Evolutionary conservation across 768 basidiomycete species (phyloP), one percentile per base, ranked within the genome.

Genomic region (Boletus edulis): DNA sequence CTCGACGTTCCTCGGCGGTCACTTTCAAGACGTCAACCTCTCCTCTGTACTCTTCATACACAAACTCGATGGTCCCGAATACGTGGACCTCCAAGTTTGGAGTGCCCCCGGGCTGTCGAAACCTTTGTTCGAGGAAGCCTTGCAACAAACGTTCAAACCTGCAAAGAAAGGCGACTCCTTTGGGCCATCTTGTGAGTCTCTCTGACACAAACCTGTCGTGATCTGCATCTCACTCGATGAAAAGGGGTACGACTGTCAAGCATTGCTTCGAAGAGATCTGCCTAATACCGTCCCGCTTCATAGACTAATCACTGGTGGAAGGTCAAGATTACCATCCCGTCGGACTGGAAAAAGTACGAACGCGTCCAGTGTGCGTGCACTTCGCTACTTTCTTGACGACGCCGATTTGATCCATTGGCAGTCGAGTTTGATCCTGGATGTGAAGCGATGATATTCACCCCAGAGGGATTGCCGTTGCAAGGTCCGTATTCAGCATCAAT

Each of bases 241-340:
- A 15, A 56, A 84, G 82, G 83, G 82, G 82, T 84, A 69, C 50
- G 73, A 58, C n/a, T 18, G 35, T 49, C 22, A n/a, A n/a, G 31
- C 10, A 20, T 43, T 20, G 8, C 20, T 39, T 22, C 29, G 17
- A 40, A 27, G 9, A 22, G 20, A 54, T 31, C 29, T 27, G 22
- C 13, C 53, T 64, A 47, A 63, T n/a, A 14, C 53, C 15, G 42
- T 24, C 17, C 39, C 22, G 43, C 4, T 34, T 56, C 34, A n/a
- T 22, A 90, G 92, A 89, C 90, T 15, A 97, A 97, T 62, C 95
- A 98, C 70, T 98, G 96, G 96, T 95, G 88, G 84, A 93, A 93
- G 63, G 86, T 98, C 39, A 81, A 82, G 10, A 67, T 99, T 3
- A 81, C 78, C 10, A 85, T 98, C 29, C 97, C 96, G 0, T 68